Evolutionary conservation across 2,329 filamentous ascomycete species (phyloP), one percentile per base, ranked within the genome.

Genomic region (Microsporum ferrugineum): DNA sequence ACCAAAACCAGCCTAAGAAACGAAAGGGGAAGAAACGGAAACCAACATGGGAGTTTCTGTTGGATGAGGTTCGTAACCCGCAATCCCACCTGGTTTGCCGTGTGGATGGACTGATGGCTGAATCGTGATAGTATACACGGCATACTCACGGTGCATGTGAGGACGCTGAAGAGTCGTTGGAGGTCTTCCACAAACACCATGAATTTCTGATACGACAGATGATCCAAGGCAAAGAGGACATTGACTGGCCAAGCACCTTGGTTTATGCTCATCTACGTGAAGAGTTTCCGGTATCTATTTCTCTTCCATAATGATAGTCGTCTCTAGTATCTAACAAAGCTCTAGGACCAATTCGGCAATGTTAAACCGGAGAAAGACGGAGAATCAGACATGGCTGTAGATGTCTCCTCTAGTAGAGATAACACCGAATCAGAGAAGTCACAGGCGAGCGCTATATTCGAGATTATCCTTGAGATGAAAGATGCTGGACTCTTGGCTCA

Each of bases 1-100:
- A 86, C 66, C 77, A 79, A 27, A 80, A 85, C 65, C 70, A 73
- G 57, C 75, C 74, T 65, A 73, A 72, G 66, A 66, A 72, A 43
- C 68, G 71, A 59, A 70, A 69, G 49, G 68, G 68, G 58, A 68
- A 66, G 63, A 66, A 67, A 60, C 66, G 71, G 66, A 71, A 73
- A 59, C 71, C 73, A 1, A 71, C 71, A 45, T 67, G 75, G 45
- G 72, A 74, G 47, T 70, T 71, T 60, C 66, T 76, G 58, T 74
- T 72, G 60, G 72, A 76, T 61, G 72, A 77, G 70, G 74, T 76
- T 55, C 62, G 71, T 67, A 23, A 12, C 39, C 31, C 6, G 36
- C 6, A 6, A 31, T 39, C 27, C 1, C 5, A 12, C 7, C 33
- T n/a, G 17, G 10, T 47, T 33, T 27, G 1, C 8, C 10, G 29